phyloP scores from a whole-genome alignment of 2,329 filamentous ascomycete species.

The Grosmannia penicillata region DNA sequence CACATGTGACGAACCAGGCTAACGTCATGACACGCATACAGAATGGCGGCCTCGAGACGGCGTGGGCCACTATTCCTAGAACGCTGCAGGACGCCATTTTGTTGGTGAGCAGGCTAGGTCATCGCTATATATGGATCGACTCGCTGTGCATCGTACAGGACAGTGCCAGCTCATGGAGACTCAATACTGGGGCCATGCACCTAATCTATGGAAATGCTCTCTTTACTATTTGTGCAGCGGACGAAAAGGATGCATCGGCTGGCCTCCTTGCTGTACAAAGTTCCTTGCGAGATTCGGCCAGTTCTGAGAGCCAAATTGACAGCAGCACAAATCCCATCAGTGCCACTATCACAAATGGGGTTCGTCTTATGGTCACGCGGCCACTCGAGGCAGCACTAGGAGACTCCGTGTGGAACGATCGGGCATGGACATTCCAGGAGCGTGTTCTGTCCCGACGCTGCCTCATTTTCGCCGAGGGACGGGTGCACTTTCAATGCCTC shows the following conservation, averaged over 20 bases:
- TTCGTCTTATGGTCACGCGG: slow-evolving; percentile 12
- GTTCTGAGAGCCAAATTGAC: no score
- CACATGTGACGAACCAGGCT: neutral
- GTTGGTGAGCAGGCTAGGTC: slow-evolving; percentile 3
- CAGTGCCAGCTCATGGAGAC: slow-evolving; percentile 12
- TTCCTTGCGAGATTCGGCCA: no score
- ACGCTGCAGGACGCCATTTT: slow-evolving; percentile 9
- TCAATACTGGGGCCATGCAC: slow-evolving; percentile 17
- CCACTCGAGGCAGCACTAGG: slow-evolving; percentile 11
- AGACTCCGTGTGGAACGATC: slow-evolving; percentile 17
- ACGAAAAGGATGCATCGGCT: slow-evolving; percentile 10
- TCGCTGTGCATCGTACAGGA: no score
- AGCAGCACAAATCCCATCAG: no score
- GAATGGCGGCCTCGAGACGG: neutral
- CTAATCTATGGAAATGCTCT: slow-evolving; percentile 17
- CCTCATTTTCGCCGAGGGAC: slow-evolving; percentile 19
- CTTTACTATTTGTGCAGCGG: slow-evolving; percentile 20
- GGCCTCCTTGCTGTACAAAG: slow-evolving; percentile 4
- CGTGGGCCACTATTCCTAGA: slow-evolving; percentile 3
- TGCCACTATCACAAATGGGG: neutral
- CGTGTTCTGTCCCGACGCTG: slow-evolving; percentile 19
- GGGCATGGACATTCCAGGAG: slow-evolving; percentile 25
- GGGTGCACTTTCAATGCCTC: slow-evolving; percentile 18
- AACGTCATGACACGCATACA: slow-evolving; percentile 1
- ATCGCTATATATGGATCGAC: slow-evolving; percentile 13